phyloP scores from a whole-genome alignment of 1,284 basidiomycete species.

The Sanghuangporus weigelae region DNA sequence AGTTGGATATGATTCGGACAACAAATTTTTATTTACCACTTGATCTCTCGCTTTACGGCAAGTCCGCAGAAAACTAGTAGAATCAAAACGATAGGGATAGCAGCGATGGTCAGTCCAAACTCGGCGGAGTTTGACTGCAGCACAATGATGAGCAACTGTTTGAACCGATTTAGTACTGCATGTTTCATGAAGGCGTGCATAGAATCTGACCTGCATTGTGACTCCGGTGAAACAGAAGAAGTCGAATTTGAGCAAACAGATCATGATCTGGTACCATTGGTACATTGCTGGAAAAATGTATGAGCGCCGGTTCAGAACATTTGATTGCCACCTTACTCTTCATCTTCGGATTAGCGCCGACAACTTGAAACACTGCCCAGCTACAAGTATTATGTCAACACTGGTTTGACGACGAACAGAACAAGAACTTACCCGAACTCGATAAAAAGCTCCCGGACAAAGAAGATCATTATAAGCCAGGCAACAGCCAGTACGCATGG shows the following conservation, averaged over 20 bases:
- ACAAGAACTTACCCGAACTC: slow-evolving; percentile 48
- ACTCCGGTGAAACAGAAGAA: slow-evolving; percentile 83
- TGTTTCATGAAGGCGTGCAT: not conserved
- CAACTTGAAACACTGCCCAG: slow-evolving; percentile 83
- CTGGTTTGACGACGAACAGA: not conserved
- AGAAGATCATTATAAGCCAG: slow-evolving; percentile 34
- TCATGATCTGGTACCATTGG: slow-evolving; percentile 78
- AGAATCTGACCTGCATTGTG: slow-evolving; percentile 67
- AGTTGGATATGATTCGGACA: not conserved
- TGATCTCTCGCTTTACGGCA: slow-evolving; percentile 75
- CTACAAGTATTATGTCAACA: slow-evolving; percentile 30
- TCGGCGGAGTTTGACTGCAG: slow-evolving; percentile 57
- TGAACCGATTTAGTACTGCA: slow-evolving; percentile 19
- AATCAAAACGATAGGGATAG: slow-evolving; percentile 73
- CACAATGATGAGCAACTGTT: slow-evolving; percentile 70
- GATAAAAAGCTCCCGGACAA: slow-evolving; percentile 35
- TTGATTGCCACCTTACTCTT: slow-evolving; percentile 51
- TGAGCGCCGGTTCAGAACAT: not conserved
- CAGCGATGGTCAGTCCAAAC: slow-evolving; percentile 74
- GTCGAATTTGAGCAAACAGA: slow-evolving; percentile 82
- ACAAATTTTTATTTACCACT: slow-evolving; percentile 46
- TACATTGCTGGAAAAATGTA: slow-evolving; percentile 60
- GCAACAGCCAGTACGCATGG: slow-evolving; percentile 35
- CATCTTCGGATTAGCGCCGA: slow-evolving; percentile 74
- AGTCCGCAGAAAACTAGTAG: slow-evolving; percentile 61